Conservation (phyloP, 2,329 filamentous ascomycete species). For the Colletotrichum viniferum region DNA sequence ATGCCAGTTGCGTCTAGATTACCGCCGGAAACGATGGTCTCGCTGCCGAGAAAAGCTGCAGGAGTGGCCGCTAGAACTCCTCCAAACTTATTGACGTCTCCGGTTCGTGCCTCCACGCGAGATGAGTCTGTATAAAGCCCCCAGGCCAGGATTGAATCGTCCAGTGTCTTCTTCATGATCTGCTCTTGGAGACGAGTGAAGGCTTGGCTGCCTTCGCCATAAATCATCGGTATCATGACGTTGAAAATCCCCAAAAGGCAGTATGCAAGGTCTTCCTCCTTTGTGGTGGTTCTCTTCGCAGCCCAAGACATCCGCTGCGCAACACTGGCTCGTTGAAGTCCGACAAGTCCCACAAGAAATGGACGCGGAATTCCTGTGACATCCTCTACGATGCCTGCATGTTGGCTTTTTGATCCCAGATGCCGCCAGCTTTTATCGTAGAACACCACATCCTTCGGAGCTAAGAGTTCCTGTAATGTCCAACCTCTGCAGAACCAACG, state of each 20-base stretch:
- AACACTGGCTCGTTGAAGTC: constrained; percentile 18
- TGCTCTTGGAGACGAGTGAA: constrained; percentile 22
- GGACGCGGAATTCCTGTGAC: constrained; percentile 32
- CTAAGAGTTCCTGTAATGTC: constrained; percentile 29
- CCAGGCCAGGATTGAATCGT: constrained; percentile 27
- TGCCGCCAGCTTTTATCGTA: constrained; percentile 22
- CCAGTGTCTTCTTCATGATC: constrained; percentile 18
- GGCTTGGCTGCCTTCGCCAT: constrained; percentile 20
- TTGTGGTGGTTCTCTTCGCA: constrained; percentile 11
- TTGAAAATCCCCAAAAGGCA: constrained; percentile 25
- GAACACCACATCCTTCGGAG: constrained; percentile 24
- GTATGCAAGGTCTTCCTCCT: constrained; percentile 24
- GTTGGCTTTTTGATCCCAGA: constrained; percentile 15
- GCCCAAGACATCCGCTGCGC: constrained; percentile 28
- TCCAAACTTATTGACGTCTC: neutral
- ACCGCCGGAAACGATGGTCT: neutral
- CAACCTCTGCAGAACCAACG: constrained; percentile 27
- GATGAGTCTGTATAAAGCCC: neutral
- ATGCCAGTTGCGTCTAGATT: neutral
- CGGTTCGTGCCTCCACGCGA: neutral
- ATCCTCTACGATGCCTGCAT: constrained; percentile 24
- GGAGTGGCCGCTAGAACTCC: neutral
- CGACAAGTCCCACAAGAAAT: neutral
- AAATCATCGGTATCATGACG: constrained; percentile 23
- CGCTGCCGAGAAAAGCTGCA: neutral